Evolutionary conservation across 495 filamentous ascomycete genomes (phyloP), one percentile per base, ranked within the genome.

Genomic region (Halenospora varia): DNA sequence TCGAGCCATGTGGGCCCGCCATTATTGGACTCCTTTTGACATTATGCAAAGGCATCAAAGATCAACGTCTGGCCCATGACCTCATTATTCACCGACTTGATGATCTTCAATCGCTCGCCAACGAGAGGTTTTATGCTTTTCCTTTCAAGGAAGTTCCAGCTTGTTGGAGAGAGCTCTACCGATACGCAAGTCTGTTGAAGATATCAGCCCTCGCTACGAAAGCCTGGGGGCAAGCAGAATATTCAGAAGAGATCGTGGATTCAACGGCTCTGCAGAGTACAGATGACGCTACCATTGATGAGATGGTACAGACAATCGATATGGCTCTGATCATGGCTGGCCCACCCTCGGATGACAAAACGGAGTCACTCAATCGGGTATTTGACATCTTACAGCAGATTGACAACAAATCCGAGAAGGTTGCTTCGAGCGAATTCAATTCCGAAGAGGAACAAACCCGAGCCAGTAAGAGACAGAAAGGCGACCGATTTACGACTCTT

Each of bases 291-390:
- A 22, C 50, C 4, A 35, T 64, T 25, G 65, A 62, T 55, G 54
- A 53, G 25, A 58, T 58, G 20, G 61, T 75, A 9, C 70, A 74
- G 11, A 75, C 85, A n/a, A 77, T 96, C 20, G 94, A 98, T 61
- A 85, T 85, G 67, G 88, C 89, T 0, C 64, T 94, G 48, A 93
- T 96, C 48, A 84, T 96, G 68, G 80, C 90, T 20, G 94, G 92
- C 0, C 88, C 83, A 0, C 82, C 79, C 2, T 46, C 64, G 24
- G 41, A 25, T 3, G 63, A 77, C 10, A 81, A 80, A 56, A 39
- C 40, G 20, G 68, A 63, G n/a, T 75, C 83, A 65, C 78, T 93
- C 48, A 78, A 88, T 50, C 55, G 61, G 29, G 66, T 84, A 0
- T 64, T 90, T 13, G 65, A 68, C 0, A 59, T 76, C 17, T 67